Evolutionary conservation across 345 rosid species (phyloP), one percentile per base, ranked within the genome.

Genomic region (Lepidium africanum): DNA sequence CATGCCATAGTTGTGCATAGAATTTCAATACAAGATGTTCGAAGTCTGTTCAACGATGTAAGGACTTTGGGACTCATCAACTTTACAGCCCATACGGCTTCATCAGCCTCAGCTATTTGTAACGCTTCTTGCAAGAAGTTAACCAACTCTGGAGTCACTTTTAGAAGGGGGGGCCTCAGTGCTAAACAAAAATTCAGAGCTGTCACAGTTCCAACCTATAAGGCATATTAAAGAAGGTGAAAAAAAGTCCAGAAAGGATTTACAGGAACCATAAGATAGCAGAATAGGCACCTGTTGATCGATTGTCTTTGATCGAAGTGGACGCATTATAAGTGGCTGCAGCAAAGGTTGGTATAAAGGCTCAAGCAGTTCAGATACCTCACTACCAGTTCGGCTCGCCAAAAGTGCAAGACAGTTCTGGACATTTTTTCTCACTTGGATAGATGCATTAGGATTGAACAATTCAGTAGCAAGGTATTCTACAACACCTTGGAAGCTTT

Each of bases 91-190:
- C 92, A 87, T 53, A 79, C 87, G 76, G 79, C 80, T 81, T 94
- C 99, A 84, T 94, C 99, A 73, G 97, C 88, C 83, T 91, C 97
- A 11, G 99, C 99, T 81, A 91, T 94, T 78, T 94, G 95, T 82
- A 94, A 72, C 37, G 97, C 96, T 81, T 94, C 99, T 87, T 94
- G 99, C 71, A 94, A 86, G 76, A 94, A 91, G 79, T 81, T 91
- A 30, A 91, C 82, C 76, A 94, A 81, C 73, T 94, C 99, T 77
- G 81, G 95, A 60, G 96, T 91, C 81, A 94, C 78, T 85, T 89
- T 91, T 65, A 94, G 88, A 68, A 94, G 96, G 17, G 99, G 97
- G 21, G 99, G 99, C 85, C 99, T 85, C 83, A 94, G 78, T 21
- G 97, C 95, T 75, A 91, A 79, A 84, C 95, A 91, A 81, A 94